Evolutionary conservation across 164 flowering plant genomes (phyloP).

Genomic region (Nymphaea thermarum): DNA sequence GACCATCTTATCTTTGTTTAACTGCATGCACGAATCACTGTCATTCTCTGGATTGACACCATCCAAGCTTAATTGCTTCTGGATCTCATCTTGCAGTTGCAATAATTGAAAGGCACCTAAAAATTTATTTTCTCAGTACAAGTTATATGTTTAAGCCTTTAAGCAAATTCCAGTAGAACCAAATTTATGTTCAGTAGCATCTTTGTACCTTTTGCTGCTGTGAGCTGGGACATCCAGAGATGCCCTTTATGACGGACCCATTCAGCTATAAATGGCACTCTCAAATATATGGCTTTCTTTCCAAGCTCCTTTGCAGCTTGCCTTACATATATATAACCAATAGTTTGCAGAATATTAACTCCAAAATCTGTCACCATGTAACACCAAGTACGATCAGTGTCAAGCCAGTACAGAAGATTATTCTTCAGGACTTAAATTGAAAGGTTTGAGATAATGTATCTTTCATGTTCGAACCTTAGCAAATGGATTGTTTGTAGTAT

Average conservation of each 20-base stretch:
- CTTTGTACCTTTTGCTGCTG: constrained; percentile 79
- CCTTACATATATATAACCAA: constrained; percentile 76
- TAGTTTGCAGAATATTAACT: constrained; percentile 57
- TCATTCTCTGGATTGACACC: constrained; percentile 40
- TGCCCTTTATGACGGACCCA: constrained; percentile 94
- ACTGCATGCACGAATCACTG: constrained; percentile 47
- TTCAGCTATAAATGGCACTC: constrained; percentile 87
- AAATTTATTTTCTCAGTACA: constrained; percentile 4
- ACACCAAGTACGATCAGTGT: too few species aligned
- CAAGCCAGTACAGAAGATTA: too few species aligned
- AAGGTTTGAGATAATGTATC: too few species aligned
- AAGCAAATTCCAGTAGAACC: neutral
- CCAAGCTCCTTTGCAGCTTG: constrained; percentile 93
- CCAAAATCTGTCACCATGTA: constrained; percentile 54
- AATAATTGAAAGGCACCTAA: constrained; percentile 86
- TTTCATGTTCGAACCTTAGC: too few species aligned
- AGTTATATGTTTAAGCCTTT: neutral
- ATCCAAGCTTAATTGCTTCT: constrained; percentile 42
- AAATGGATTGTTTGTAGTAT: too few species aligned
- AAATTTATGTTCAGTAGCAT: neutral
- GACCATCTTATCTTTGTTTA: constrained; percentile 58
- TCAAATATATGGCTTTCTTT: constrained; percentile 71
- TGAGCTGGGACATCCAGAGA: constrained; percentile 78
- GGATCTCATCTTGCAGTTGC: constrained; percentile 72
- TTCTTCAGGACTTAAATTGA: too few species aligned